Evolutionary conservation across 2,329 filamentous ascomycete species (phyloP).

Genomic region (Claviceps spartinae): DNA sequence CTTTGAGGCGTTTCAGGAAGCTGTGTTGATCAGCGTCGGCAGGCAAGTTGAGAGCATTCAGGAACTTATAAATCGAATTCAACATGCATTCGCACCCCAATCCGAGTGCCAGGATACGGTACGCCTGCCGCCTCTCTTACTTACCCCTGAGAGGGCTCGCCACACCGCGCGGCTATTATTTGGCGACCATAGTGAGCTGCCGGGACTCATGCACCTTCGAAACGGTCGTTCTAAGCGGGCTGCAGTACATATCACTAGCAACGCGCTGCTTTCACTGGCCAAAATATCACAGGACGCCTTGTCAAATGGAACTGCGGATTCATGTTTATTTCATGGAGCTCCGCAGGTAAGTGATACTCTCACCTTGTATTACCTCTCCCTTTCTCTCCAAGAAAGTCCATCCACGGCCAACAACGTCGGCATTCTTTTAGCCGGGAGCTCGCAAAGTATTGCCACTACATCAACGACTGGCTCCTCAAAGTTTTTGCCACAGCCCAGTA

Average conservation of each 20-base stretch:
- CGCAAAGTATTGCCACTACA: constrained; percentile 43
- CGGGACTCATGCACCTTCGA: constrained; percentile 60
- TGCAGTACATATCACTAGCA: constrained; percentile 85
- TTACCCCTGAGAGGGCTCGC: constrained; percentile 73
- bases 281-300: constrained; percentile 98
- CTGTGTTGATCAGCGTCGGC: constrained; percentile 76
- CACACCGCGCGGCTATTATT: constrained; percentile 78
- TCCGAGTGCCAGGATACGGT: constrained; percentile 6
- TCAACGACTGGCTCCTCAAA: constrained; percentile 6
- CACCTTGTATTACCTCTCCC: constrained; percentile 85
- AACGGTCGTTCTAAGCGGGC: constrained; percentile 62
- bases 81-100: constrained; percentile 47
- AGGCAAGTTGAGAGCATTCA: constrained; percentile 56
- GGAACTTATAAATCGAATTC: constrained; percentile 65
- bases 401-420: constrained; percentile 98
- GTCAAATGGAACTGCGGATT: constrained; percentile 52
- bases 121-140: constrained; percentile 47
- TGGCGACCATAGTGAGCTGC: constrained; percentile 57
- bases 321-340: constrained; percentile 43
- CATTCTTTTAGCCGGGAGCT: constrained; percentile 88
- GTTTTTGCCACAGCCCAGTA: constrained; percentile 22
- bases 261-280: constrained; percentile 82
- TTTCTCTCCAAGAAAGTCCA: constrained; percentile 88
- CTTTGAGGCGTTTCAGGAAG: constrained; percentile 85
- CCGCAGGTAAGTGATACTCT: constrained; percentile 84